phyloP scores from a whole-genome alignment of 768 basidiomycete genomes.

The Mycena latifolia region DNA sequence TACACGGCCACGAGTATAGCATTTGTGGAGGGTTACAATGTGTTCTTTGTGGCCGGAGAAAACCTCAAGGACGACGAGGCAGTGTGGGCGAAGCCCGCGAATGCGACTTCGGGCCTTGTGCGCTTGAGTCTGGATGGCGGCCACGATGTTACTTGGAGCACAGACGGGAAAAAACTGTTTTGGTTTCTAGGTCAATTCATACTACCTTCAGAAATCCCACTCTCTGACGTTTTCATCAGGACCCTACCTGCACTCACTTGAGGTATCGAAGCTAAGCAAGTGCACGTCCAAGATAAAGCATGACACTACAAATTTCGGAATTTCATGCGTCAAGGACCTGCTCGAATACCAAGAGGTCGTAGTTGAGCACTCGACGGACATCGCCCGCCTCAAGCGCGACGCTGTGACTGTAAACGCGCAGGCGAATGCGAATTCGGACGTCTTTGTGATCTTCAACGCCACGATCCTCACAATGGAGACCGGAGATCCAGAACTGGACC shows the following conservation, averaged over 20 bases:
- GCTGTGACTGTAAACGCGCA: slow-evolving; percentile 44
- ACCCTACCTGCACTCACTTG: slow-evolving; percentile 72
- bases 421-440: slow-evolving; percentile 49
- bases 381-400: slow-evolving; percentile 68
- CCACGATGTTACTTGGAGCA: slow-evolving; percentile 74
- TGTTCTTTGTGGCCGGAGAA: slow-evolving; percentile 66
- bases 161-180: slow-evolving; percentile 74
- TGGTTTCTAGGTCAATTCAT: slow-evolving; percentile 76
- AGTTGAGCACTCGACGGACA: slow-evolving; percentile 72
- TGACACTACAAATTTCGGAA: slow-evolving; percentile 70
- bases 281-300: slow-evolving; percentile 62
- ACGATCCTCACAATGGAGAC: slow-evolving; percentile 79
- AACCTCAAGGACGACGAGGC: slow-evolving; percentile 54
- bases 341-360: slow-evolving; percentile 71
- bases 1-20: slow-evolving; percentile 58
- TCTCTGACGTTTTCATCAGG: slow-evolving; percentile 50
- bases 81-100: slow-evolving; percentile 79
- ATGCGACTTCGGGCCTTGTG: slow-evolving; percentile 70
- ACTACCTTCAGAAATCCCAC: not conserved
- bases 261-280: slow-evolving; percentile 61
- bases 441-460: slow-evolving; percentile 74
- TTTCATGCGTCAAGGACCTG: slow-evolving; percentile 68
- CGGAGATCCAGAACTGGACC: slow-evolving; percentile 59
- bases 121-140: slow-evolving; percentile 81
- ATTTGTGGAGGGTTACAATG: slow-evolving; percentile 78